These are phyloP conservation scores for Boletus edulis DNA, from an alignment of 768 basidiomycete genomes.

Conservation along the genomic window DNA sequence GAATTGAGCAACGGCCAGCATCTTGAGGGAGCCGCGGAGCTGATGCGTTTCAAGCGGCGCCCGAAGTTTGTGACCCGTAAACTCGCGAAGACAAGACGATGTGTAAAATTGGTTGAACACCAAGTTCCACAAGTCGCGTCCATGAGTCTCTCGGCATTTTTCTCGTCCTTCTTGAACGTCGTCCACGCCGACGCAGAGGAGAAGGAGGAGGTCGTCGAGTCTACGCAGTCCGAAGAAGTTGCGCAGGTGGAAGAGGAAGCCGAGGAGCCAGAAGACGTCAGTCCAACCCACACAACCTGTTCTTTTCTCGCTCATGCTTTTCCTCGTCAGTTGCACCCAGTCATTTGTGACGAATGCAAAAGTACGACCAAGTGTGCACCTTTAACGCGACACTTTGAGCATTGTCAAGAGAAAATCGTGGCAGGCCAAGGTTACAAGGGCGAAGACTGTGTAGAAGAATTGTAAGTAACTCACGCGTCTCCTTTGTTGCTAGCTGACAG, in stretches of 20 bases:
- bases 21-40: too few relatives aligned
- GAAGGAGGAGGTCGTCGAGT: conserved; percentile 26
- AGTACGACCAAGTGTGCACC: conserved; percentile 61
- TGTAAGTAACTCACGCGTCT: conserved; percentile 48
- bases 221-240: conserved; percentile 38
- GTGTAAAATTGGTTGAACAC: conserved; percentile 7
- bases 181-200: conserved; percentile 42
- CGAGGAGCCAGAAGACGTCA: conserved; percentile 79
- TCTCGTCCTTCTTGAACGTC: conserved; percentile 41
- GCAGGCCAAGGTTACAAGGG: conserved; percentile 81
- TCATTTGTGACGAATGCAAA: conserved; percentile 74
- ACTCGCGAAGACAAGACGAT: conserved; percentile 17
- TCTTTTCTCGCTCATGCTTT: neutral
- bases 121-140: conserved; percentile 12
- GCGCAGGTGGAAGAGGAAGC: conserved; percentile 51
- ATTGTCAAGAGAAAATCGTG: conserved; percentile 86
- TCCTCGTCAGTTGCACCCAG: conserved; percentile 56
- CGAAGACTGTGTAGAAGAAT: conserved; percentile 91
- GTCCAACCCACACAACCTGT: conserved; percentile 27
- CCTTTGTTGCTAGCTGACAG: neutral
- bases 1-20: too few relatives aligned
- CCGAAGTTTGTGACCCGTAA: conserved; percentile 20
- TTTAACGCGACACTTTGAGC: conserved; percentile 78
- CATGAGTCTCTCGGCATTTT: conserved; percentile 44
- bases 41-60: conserved; percentile 14